Conservation (phyloP, 768 basidiomycete species). For the Trametes gibbosa region DNA sequence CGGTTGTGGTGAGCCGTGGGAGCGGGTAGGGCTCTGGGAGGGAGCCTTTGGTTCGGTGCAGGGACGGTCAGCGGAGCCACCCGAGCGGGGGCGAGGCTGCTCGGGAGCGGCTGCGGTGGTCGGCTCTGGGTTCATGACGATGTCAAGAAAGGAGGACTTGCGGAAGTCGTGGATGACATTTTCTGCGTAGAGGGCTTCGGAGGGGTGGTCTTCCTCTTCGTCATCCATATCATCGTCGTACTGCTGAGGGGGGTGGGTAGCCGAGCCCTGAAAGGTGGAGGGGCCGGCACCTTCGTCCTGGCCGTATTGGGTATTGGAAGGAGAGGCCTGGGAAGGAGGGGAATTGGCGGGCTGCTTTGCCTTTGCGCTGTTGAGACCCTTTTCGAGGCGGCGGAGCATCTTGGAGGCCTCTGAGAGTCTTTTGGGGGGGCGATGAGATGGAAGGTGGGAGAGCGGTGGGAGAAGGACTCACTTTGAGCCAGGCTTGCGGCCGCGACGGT, state of each 20-base stretch:
- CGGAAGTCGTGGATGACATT: slow-evolving; percentile 67
- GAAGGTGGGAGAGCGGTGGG: slow-evolving; percentile 11
- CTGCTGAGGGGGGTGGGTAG: slow-evolving; percentile 46
- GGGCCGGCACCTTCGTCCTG: slow-evolving; percentile 24
- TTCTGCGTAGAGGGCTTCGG: slow-evolving; percentile 69
- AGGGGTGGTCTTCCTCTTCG: slow-evolving; percentile 56
- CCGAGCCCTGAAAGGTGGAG: slow-evolving; percentile 35
- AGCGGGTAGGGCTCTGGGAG: slow-evolving; percentile 17
- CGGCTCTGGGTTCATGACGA: slow-evolving; percentile 72
- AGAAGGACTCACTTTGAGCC: slow-evolving; percentile 72
- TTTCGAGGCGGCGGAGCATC: slow-evolving; percentile 84
- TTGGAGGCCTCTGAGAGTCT: slow-evolving; percentile 88
- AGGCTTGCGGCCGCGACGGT: slow-evolving; percentile 83
- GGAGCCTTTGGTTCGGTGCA: slow-evolving; percentile 5
- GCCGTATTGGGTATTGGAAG: slow-evolving; percentile 21
- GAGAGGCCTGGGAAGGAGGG: slow-evolving; percentile 34
- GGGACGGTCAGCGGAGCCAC: slow-evolving; percentile 28
- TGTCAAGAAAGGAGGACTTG: slow-evolving; percentile 80
- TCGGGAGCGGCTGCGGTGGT: slow-evolving; percentile 34
- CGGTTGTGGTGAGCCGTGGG: slow-evolving; percentile 15
- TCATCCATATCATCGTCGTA: slow-evolving; percentile 56
- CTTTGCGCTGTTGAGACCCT: slow-evolving; percentile 75
- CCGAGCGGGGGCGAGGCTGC: slow-evolving; percentile 24
- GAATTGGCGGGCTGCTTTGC: slow-evolving; percentile 52
- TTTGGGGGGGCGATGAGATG: slow-evolving; percentile 12